Base-by-base conservation (phyloP, 352 stramenopile genomes). In the Phytophthora citricola region DNA sequence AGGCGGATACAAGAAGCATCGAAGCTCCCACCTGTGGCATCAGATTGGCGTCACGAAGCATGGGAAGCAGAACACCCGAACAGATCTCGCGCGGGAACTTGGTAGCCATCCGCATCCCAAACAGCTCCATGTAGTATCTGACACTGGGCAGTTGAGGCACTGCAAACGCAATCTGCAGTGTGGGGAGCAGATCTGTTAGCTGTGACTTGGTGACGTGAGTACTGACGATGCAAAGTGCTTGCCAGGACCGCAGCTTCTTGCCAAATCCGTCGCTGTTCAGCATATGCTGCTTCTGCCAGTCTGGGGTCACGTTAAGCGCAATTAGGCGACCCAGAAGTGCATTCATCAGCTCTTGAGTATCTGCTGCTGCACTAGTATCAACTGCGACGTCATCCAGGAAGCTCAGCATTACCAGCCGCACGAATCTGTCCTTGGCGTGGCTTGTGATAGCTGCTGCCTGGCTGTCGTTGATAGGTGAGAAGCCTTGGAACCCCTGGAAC, bases 251-350 rank as follows among this genome's bases (percentile, higher is more conserved):
- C 24, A 95, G 45, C 26, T 93, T 85, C 49, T 81, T 74, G 7
- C 87, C 87, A 68, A 94, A 95, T 15, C 79, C 83, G 41, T 93
- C 82, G 52, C 84, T 93, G 71, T 94, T 90, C 36, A 94, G 66
- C 87, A 95, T 95, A 56, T 93, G 84, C 57, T 89, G 85, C 72
- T 87, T 91, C n/a, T 81, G 63, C 74, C 74, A 87, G 20, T 93
- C 87, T 3, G 78, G 75, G 5, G 66, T 79, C 41, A 81, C 65
- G 24, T 92, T 87, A n/a, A 86, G 73, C 43, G 64, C 51, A 9
- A 95, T 43, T 15, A 93, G 57, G 15, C 40, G 58, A 26, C 57
- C 27, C n/a, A 89, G 51, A 4, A 92, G 50, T 2, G 52, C 41
- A 26, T 81, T 46, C 58, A 89, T 69, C 4, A 90, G 69, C 20